Conservation (phyloP, 106 monocot genomes). For the Acorus gramineus region DNA sequence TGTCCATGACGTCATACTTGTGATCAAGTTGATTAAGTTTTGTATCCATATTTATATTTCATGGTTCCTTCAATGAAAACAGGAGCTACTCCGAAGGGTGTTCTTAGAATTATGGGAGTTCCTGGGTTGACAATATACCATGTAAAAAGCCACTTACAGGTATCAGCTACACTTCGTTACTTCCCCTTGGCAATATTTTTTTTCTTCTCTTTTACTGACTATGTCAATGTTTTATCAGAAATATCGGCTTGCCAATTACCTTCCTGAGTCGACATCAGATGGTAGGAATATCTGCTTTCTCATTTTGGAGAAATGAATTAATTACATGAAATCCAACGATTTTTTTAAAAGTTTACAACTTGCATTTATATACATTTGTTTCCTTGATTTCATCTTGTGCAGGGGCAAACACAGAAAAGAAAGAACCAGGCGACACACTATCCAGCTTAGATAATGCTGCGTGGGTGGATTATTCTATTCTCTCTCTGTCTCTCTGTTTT, state of each 20-base stretch:
- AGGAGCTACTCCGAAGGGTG: constrained; percentile 99
- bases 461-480: constrained; percentile 37
- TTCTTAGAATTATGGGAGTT: constrained; percentile 84
- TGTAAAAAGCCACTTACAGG: constrained; percentile 99
- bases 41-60: too few relatives aligned
- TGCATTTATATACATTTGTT: too few relatives aligned
- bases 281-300: constrained; percentile 25
- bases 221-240: constrained; percentile 31
- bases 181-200: too few relatives aligned
- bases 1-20: too few relatives aligned
- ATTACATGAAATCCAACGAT: too few relatives aligned
- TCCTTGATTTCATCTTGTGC: constrained; percentile 1
- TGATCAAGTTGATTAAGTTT: too few relatives aligned
- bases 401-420: constrained; percentile 64
- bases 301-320: too few relatives aligned
- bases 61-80: neutral
- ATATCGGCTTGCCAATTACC: constrained; percentile 85
- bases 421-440: constrained; percentile 42
- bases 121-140: constrained; percentile 91
- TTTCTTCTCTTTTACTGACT: too few relatives aligned
- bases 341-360: too few relatives aligned
- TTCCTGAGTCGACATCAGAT: constrained; percentile 84
- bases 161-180: constrained; percentile 5
- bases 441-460: constrained; percentile 69
- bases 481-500: too few relatives aligned